Percentiles rank a stretch among this genome's conserved stretches.
phyloP scores from a whole-genome alignment of 1,284 basidiomycete species.

The Ustilago trichophora region DNA sequence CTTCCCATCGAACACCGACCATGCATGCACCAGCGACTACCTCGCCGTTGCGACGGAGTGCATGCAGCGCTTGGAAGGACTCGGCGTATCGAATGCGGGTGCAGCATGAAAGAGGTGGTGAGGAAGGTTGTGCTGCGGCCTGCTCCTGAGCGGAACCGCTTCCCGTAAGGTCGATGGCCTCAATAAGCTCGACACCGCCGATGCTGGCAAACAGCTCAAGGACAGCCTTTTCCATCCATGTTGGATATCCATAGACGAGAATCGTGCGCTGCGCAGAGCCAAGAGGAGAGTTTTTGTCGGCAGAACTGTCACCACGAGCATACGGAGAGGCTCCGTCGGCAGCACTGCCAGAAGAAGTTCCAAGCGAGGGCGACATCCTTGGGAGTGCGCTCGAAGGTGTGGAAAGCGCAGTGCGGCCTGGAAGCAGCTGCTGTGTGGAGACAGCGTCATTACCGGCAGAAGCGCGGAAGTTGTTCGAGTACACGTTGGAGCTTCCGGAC shows the following conservation, averaged over 20 bases:
- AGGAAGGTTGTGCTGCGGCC: slow-evolving; percentile 17
- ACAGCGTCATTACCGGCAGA: not conserved
- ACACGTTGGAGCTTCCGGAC: slow-evolving; percentile 2
- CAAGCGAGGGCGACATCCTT: slow-evolving; percentile 18
- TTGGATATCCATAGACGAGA: slow-evolving; percentile 51
- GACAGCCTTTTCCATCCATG: slow-evolving; percentile 46
- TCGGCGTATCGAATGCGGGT: slow-evolving; percentile 45
- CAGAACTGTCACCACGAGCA: not conserved
- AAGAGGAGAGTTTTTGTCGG: slow-evolving; percentile 19
- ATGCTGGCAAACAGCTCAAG: slow-evolving; percentile 51
- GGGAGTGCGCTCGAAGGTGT: slow-evolving; percentile 9
- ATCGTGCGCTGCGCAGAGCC: slow-evolving; percentile 48
- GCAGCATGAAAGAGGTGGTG: slow-evolving; percentile 31
- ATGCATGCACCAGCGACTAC: slow-evolving; percentile 50
- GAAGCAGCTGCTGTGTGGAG: slow-evolving; percentile 8
- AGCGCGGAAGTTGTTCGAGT: slow-evolving; percentile 7
- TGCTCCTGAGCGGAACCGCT: slow-evolving; percentile 42
- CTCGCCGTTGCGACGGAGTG: slow-evolving; percentile 51
- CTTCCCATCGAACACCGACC: slow-evolving; percentile 57
- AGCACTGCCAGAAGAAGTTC: not conserved
- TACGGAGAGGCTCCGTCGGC: slow-evolving; percentile 2
- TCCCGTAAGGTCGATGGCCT: slow-evolving; percentile 48
- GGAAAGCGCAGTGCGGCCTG: slow-evolving; percentile 13
- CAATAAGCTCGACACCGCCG: slow-evolving; percentile 42
- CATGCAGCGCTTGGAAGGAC: slow-evolving; percentile 53